Evolutionary conservation across 331 rosid genomes (phyloP), one percentile per base, ranked within the genome.

Genomic region (Quercus phellos): DNA sequence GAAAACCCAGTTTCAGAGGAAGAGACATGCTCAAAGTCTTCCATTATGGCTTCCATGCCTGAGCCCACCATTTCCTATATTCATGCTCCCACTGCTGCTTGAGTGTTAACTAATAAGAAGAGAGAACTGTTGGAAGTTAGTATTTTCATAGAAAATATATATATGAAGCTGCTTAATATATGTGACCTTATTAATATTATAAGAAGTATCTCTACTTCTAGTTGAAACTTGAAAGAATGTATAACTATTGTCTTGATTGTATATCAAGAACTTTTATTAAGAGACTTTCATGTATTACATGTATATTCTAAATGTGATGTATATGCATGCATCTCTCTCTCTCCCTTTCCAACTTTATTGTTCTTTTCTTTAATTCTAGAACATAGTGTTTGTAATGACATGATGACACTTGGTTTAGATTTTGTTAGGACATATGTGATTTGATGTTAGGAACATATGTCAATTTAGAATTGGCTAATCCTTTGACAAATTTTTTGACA

Each of bases 51-150:
- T 78, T 82, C 91, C 64, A 80, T 90, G 82, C 75, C 85, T 16
- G 90, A 80, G 78, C 81, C 84, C 51, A 55, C 72, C 6, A 72
- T 86, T 26, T 70, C 94, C 56, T 84, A 77, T 42, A 74, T 83
- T 63, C 87, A 85, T 72, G 85, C 92, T 32, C 90, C 92, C 34
- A 81, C 92, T 51, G 92, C 90, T 51, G 94, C 94, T 32, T 90
- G 87, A 88, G 63, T 4, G 16, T 4, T 8, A 19, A 19, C 4
- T 30, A 34, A 60, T 2, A 26, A 43, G 0, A 13, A 34, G 14
- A 4, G 8, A 73, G 32, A 12, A 54, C 38, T 61, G 30, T 30
- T 77, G 55, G n/a, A 73, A 51, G 32, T 73, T 72, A 19, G 54
- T 35, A 70, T 74, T 51, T 72, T 63, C 58, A 18, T 24, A 73